These are phyloP conservation scores for Scedosporium apiospermum DNA, from an alignment of 2,329 filamentous ascomycete genomes.

Conservation along the genomic window DNA sequence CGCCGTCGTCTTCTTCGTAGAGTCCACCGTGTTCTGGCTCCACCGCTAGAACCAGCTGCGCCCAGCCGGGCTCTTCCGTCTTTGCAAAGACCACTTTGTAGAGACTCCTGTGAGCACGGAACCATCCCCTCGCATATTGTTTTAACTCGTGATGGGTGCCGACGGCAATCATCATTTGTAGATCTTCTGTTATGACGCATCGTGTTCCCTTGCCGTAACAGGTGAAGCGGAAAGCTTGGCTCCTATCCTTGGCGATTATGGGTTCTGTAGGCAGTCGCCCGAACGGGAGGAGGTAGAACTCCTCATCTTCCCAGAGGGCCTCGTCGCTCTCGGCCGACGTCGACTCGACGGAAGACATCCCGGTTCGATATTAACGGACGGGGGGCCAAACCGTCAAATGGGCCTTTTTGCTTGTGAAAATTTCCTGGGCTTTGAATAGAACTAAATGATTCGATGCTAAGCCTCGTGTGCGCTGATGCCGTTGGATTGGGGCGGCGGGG, in stretches of 20 bases:
- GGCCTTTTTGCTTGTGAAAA: not conserved
- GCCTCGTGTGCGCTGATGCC: not conserved
- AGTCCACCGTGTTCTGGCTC: not conserved
- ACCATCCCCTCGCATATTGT: constrained; percentile 3
- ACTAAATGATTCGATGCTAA: not conserved
- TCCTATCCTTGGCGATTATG: constrained; percentile 2
- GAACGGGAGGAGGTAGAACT: constrained; percentile 1
- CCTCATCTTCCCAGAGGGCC: not conserved
- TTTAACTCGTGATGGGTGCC: not conserved
- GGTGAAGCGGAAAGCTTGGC: constrained; percentile 6
- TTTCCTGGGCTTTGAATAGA: not conserved
- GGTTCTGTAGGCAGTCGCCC: constrained; percentile 4
- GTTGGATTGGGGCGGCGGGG: not conserved
- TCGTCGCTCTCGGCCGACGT: not conserved
- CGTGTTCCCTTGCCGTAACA: constrained; percentile 4
- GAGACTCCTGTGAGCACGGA: not conserved
- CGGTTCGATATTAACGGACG: not conserved
- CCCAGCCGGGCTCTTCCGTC: not conserved
- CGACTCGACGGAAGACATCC: not conserved
- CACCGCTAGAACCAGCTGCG: constrained; percentile 1
- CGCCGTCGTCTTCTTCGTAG: not conserved
- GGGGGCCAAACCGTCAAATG: not conserved
- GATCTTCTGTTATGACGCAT: constrained; percentile 5
- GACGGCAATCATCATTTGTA: constrained; percentile 3
- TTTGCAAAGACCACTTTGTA: constrained; percentile 1